Base-by-base conservation (phyloP, 164 flowering plant genomes). In the grape (Vitis vinifera) region DNA sequence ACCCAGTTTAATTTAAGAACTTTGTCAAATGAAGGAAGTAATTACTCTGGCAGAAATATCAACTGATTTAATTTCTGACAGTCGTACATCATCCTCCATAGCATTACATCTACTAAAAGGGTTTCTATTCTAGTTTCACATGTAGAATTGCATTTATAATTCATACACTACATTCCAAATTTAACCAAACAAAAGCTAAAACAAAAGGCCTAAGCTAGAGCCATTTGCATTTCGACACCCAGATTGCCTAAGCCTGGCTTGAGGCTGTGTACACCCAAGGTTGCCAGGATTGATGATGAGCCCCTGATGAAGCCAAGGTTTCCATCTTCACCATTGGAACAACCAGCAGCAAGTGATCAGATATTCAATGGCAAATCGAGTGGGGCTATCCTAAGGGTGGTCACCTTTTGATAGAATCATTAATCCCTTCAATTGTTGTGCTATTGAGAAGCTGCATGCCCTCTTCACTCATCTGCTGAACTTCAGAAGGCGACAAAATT, bases 391-490 rank as follows among this genome's bases (percentile, higher is more conserved):
- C 23, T 19, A 1, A 19, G 23, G 23, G 37, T 17, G 55, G 50
- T 55, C 65, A 66, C 61, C 69, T 3, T 67, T 68, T 29, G 73
- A 48, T 19, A 62, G 77, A 3, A 13, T 59, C 67, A 16, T 71
- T 76, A 30, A 73, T 67, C 3, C 79, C 93, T 64, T 79, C 83
- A 59, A 77, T 51, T 12, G 76, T 78, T 12, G 79, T 77, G 71
- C 78, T 81, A 79, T 82, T 85, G 9, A 89, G 84, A 59, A 91
- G 89, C 78, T 88, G 87, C 90, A 87, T 84, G 17, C 99, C 98
- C 66, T 94, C 96, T 74, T 92, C 88, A 65, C 98, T 93, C 98
- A 96, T 92, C 83, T 96, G 91, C 87, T 91, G 91, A 67, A 96
- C 97, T 82, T 96, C 99, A 55, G 94, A 74, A 10, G 99, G 98